Evolutionary conservation across 2,329 filamentous ascomycete species (phyloP), one percentile per base, ranked within the genome.

Genomic region (Dactylellina sp.): DNA sequence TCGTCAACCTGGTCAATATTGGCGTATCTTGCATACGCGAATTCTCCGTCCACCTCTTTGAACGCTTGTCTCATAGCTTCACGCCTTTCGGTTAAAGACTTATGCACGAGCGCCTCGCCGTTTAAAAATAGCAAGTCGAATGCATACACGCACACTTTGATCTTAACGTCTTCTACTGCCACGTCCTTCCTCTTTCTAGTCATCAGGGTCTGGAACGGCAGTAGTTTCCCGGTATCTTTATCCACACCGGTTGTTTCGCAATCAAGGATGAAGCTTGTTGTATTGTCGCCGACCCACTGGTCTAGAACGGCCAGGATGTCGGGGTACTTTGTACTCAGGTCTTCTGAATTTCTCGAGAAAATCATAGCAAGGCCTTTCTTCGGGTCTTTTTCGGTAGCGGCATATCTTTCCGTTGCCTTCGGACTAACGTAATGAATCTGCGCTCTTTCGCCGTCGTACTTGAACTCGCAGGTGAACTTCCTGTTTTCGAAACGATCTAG

Each of bases 211-310:
- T 99, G 95, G 84, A 99, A 99, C 0, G 95, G 95, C 40, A 99
- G 82, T 12, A 99, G 92, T 81, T 97, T 97, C 85, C 97, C 97
- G 84, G 95, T 92, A 1, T 86, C 85, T n/a, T 92, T 86, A 81
- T 99, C 95, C 94, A 95, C 98, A 0, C 91, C 95, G 11, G 98
- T 95, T 0, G 94, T 97, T 83, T 99, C 95, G 80, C 95, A 99
- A 80, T 99, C 95, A n/a, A 99, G 84, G 12, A 99, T 95, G 79
- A 99, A 99, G 80, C 93, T 97, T 82, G 91, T 92, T 9, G 95
- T 97, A 28, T 89, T 92, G 1, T 89, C 84, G 80, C 96, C 96
- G 77, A 99, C 89, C 95, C 95, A 99, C 0, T 87, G 89, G 39
- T 91, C 86, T 11, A 99, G 86, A 80, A 96, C 97, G 20, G 87